These are phyloP conservation scores for Fusarium nelsonii DNA, from an alignment of 2,329 filamentous ascomycete genomes.

Conservation along the genomic window DNA sequence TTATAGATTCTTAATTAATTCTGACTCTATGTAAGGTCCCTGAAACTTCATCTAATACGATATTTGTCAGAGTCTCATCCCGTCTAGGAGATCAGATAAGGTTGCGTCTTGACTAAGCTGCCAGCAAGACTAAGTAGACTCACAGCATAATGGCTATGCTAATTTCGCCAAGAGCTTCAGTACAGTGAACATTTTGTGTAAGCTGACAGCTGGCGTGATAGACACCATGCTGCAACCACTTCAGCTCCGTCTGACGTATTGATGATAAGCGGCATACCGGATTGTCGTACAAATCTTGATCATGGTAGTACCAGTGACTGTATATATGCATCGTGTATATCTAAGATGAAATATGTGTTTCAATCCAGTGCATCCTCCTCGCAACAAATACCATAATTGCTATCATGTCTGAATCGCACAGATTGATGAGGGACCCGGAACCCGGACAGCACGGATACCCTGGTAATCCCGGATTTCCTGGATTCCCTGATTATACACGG, in stretches of 20 bases:
- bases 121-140: neutral
- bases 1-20: too few species aligned
- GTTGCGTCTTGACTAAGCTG: neutral
- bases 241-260: neutral
- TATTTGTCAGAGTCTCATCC: neutral
- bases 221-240: neutral
- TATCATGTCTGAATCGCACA: constrained; percentile 2
- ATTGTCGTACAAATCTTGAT: neutral
- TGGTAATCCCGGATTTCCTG: constrained; percentile 6
- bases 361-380: neutral
- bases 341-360: neutral
- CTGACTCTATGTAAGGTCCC: too few species aligned
- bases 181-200: neutral
- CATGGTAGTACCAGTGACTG: neutral
- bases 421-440: neutral
- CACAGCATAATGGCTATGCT: neutral
- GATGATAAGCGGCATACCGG: neutral
- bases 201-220: constrained; percentile 1
- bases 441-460: neutral
- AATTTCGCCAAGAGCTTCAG: neutral
- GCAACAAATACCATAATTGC: neutral
- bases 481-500: constrained; percentile 4
- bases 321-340: constrained; percentile 9
- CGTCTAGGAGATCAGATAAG: neutral
- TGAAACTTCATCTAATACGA: neutral